Evolutionary conservation across 192 early-diverging fungal species (phyloP).

Genomic region (Chytriomyces confervae): DNA sequence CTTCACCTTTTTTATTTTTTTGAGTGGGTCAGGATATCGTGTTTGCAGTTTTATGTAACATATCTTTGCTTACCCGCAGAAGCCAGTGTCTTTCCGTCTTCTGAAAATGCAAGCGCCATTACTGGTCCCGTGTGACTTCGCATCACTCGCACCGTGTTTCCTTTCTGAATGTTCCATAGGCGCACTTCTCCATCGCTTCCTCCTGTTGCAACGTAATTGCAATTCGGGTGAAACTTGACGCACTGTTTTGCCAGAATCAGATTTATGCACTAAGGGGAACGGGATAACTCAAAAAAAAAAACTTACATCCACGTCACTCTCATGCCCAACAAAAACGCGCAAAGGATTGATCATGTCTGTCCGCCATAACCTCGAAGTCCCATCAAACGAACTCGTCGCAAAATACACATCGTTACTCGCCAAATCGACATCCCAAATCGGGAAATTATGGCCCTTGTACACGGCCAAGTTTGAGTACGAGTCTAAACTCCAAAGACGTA

Average conservation of each 20-base stretch:
- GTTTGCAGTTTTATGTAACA: constrained; percentile 23
- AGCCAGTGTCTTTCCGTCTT: constrained; percentile 89
- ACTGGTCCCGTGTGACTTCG: constrained; percentile 85
- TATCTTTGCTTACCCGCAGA: constrained; percentile 78
- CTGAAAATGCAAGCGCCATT: constrained; percentile 85
- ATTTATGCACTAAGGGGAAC: constrained; percentile 59
- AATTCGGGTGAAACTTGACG: constrained; percentile 96
- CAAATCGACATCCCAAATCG: constrained; percentile 96
- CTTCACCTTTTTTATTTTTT: too few relatives aligned
- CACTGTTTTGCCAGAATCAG: constrained; percentile 48
- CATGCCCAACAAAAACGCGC: constrained; percentile 96
- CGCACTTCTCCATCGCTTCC: constrained; percentile 87
- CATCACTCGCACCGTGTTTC: constrained; percentile 87
- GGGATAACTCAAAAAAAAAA: constrained; percentile 74
- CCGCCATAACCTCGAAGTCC: constrained; percentile 95
- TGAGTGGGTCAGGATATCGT: neutral
- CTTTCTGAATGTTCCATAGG: constrained; percentile 93
- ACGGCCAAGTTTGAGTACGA: constrained; percentile 90
- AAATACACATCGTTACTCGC: constrained; percentile 95
- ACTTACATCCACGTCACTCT: constrained; percentile 94
- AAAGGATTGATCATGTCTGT: constrained; percentile 95
- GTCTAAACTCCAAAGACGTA: constrained; percentile 94
- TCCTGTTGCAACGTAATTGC: constrained; percentile 92
- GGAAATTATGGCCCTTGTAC: constrained; percentile 96
- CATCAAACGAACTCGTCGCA: constrained; percentile 93